Conservation (phyloP, 1,284 basidiomycete species). For the Melampsora abietis-canadensis region DNA sequence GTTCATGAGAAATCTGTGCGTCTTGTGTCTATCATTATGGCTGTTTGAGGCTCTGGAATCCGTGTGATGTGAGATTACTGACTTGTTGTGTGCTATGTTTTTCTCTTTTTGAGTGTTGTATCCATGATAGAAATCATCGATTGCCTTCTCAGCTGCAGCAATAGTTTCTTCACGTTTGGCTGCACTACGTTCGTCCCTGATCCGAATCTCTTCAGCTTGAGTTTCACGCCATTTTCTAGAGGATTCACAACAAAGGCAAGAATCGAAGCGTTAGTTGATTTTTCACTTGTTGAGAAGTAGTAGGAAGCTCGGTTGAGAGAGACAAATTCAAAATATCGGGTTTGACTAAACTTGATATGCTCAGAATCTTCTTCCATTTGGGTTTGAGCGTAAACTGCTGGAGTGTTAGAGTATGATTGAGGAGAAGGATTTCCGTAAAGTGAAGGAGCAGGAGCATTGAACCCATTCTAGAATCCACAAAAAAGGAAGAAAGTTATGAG, state of each 20-base stretch:
- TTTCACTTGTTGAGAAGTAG: background rate
- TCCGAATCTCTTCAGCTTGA: slow-evolving; percentile 79
- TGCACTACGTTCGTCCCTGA: slow-evolving; percentile 73
- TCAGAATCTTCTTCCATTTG: slow-evolving; percentile 74
- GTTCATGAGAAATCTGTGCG: background rate
- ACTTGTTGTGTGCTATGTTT: slow-evolving; percentile 95
- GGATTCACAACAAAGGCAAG: background rate
- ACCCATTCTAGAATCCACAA: slow-evolving; percentile 55
- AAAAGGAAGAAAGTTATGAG: slow-evolving; percentile 45
- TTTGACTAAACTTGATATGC: slow-evolving; percentile 68
- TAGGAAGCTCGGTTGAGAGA: background rate
- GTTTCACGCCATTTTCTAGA: slow-evolving; percentile 78
- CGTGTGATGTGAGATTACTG: slow-evolving; percentile 29
- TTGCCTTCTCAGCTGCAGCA: slow-evolving; percentile 80
- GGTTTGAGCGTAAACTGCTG: slow-evolving; percentile 31
- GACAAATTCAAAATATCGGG: background rate
- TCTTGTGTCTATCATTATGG: background rate
- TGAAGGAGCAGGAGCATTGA: slow-evolving; percentile 63
- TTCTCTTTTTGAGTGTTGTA: slow-evolving; percentile 89
- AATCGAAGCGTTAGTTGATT: slow-evolving; percentile 12
- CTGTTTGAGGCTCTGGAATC: background rate
- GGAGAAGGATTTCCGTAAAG: slow-evolving; percentile 55
- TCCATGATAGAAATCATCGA: slow-evolving; percentile 93
- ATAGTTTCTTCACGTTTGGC: slow-evolving; percentile 79
- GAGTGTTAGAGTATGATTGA: slow-evolving; percentile 45